Percentiles rank a stretch among this genome's conserved stretches.
Evolutionary conservation across 805 yeast genomes (phyloP).

Genomic region (Blastobotrys terrestris): DNA sequence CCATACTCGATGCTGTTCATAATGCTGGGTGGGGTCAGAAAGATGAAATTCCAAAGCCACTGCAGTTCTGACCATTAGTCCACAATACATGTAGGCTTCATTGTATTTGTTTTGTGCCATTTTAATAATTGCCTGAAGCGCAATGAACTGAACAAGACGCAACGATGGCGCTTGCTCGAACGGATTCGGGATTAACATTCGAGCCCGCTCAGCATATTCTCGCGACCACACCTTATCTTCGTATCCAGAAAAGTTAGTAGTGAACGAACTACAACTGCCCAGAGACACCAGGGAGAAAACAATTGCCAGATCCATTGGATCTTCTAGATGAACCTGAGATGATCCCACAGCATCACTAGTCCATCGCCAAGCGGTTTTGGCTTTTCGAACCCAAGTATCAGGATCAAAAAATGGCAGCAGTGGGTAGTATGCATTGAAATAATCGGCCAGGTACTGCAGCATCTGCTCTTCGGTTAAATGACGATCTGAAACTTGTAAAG

Average conservation of each 20-base stretch:
- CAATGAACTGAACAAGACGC: conserved; percentile 9
- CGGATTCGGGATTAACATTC: conserved; percentile 11
- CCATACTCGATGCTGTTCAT: conserved; percentile 9
- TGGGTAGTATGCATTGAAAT: conserved; percentile 7
- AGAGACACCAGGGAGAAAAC: conserved; percentile 11
- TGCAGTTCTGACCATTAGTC: conserved; percentile 5
- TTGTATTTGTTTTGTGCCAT: conserved; percentile 9
- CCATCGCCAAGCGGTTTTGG: conserved; percentile 13
- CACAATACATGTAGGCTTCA: conserved; percentile 11
- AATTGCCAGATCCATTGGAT: conserved; percentile 9
- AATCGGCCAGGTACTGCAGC: conserved; percentile 14
- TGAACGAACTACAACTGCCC: conserved; percentile 8
- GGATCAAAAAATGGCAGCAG: conserved; percentile 13
- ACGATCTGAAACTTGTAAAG: conserved; percentile 4
- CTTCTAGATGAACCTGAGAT: background rate
- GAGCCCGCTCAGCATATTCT: conserved; percentile 14
- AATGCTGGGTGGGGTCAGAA: conserved; percentile 8
- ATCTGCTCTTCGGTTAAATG: conserved; percentile 18
- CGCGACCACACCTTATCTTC: conserved; percentile 12
- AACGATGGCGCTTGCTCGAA: conserved; percentile 9
- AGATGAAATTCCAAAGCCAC: conserved; percentile 10
- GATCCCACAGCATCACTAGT: background rate
- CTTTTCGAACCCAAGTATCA: conserved; percentile 13
- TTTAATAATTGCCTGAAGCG: conserved; percentile 7
- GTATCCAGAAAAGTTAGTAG: conserved; percentile 11